Percentiles rank a stretch among this genome's conserved stretches.
phyloP scores from a whole-genome alignment of 805 yeast species.

The Candida khao-thaluensis region DNA sequence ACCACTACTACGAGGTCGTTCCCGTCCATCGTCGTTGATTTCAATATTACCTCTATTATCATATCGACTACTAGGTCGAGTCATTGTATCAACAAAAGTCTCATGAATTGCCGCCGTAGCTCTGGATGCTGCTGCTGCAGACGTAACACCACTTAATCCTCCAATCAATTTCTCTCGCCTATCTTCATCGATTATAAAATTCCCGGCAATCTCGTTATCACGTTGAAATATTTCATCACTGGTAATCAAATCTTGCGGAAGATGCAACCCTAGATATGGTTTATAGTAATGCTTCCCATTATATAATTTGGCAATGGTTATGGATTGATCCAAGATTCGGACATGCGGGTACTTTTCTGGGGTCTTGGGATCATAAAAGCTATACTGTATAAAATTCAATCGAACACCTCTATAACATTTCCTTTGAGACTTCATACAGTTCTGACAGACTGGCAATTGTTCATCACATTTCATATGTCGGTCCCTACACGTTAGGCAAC shows the following conservation, averaged over 20 bases:
- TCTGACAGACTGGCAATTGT: slow-evolving; percentile 57
- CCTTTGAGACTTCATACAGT: slow-evolving; percentile 50
- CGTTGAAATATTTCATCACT: slow-evolving; percentile 28
- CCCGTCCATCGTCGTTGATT: slow-evolving; percentile 3
- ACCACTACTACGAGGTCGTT: background rate
- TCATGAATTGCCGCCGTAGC: slow-evolving; percentile 8
- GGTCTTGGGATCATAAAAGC: slow-evolving; percentile 33
- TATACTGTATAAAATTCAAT: slow-evolving; percentile 45
- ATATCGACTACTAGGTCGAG: slow-evolving; percentile 5
- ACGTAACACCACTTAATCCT: slow-evolving; percentile 7
- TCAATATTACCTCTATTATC: slow-evolving; percentile 3
- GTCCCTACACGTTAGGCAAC: slow-evolving; percentile 62
- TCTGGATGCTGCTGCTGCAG: slow-evolving; percentile 9
- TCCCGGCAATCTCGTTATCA: slow-evolving; percentile 12
- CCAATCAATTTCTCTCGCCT: slow-evolving; percentile 9
- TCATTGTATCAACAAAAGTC: slow-evolving; percentile 7
- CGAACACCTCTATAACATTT: slow-evolving; percentile 48
- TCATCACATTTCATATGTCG: slow-evolving; percentile 71
- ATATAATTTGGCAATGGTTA: slow-evolving; percentile 42
- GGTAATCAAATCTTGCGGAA: slow-evolving; percentile 28
- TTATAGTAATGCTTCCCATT: slow-evolving; percentile 32
- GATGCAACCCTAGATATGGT: slow-evolving; percentile 33
- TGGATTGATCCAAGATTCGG: slow-evolving; percentile 42
- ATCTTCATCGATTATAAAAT: slow-evolving; percentile 8
- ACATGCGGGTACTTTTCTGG: slow-evolving; percentile 5